Conservation (phyloP, 2,329 filamentous ascomycete genomes). For the Metarhizium brunneum region DNA sequence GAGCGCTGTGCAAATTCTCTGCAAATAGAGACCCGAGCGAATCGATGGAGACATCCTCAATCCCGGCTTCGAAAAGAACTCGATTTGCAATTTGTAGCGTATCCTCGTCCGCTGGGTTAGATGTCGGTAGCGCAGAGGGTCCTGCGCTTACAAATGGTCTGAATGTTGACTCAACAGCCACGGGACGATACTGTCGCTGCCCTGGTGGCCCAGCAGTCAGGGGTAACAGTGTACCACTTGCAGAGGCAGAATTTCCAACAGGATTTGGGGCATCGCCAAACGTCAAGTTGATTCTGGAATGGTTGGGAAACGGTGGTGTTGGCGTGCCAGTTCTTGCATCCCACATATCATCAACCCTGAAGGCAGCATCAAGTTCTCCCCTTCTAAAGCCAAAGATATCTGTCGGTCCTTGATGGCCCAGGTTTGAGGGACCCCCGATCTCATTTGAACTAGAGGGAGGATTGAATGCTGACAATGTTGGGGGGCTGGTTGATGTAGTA, state of each 20-base stretch:
- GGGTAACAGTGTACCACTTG: slow-evolving; percentile 36
- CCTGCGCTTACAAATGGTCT: slow-evolving; percentile 16
- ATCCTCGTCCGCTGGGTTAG: slow-evolving; percentile 14
- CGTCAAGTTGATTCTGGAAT: neutral
- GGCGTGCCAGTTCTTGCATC: slow-evolving; percentile 2
- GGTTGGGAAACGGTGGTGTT: neutral
- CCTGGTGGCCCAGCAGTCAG: slow-evolving; percentile 47
- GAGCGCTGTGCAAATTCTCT: neutral
- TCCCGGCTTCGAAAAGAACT: slow-evolving; percentile 13
- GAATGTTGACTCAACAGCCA: slow-evolving; percentile 29
- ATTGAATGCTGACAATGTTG: neutral
- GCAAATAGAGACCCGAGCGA: neutral
- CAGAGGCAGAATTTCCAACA: slow-evolving; percentile 16
- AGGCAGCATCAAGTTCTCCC: neutral
- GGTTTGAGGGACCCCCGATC: neutral
- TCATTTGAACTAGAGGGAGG: neutral
- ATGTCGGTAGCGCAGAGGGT: slow-evolving; percentile 3
- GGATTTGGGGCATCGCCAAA: slow-evolving; percentile 1
- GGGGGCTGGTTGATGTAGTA: neutral
- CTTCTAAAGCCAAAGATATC: neutral
- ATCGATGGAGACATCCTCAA: slow-evolving; percentile 9
- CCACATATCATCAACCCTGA: slow-evolving; percentile 2
- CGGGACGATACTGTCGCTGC: slow-evolving; percentile 38
- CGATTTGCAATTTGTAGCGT: slow-evolving; percentile 13
- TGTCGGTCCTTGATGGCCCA: neutral